Evolutionary conservation across 2,329 filamentous ascomycete species (phyloP).

Genomic region (Hortaea werneckii): DNA sequence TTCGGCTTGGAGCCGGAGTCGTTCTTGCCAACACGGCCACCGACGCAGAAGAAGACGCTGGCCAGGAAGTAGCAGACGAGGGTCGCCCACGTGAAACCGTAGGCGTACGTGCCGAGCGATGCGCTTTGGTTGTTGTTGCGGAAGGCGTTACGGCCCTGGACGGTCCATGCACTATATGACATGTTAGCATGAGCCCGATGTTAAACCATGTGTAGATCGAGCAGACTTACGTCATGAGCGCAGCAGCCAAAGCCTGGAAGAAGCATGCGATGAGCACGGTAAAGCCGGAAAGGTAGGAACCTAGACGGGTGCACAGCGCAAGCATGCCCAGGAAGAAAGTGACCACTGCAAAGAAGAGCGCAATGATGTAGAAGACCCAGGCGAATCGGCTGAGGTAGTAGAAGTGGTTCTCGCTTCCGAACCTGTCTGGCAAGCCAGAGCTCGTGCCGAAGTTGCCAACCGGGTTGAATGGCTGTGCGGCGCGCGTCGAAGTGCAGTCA

Average conservation of each 20-base stretch:
- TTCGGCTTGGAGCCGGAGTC: constrained; percentile 22
- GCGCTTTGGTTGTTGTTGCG: constrained; percentile 45
- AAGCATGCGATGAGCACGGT: constrained; percentile 52
- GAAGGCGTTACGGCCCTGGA: constrained; percentile 61
- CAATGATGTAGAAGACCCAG: constrained; percentile 83
- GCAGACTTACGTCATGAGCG: constrained; percentile 62
- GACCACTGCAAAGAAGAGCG: constrained; percentile 63
- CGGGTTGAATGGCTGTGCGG: constrained; percentile 56
- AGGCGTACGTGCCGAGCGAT: constrained; percentile 55
- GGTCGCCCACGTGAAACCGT: constrained; percentile 68
- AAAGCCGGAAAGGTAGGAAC: constrained; percentile 55
- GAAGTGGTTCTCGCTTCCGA: constrained; percentile 55
- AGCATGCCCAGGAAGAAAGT: constrained; percentile 60
- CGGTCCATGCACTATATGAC: constrained; percentile 50
- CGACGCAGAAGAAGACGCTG: constrained; percentile 56
- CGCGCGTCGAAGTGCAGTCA: constrained; percentile 54
- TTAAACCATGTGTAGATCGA: not conserved
- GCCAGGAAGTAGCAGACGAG: constrained; percentile 57
- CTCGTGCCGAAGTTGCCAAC: constrained; percentile 49
- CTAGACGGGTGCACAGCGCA: constrained; percentile 61
- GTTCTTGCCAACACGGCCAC: constrained; percentile 43
- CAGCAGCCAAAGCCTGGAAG: constrained; percentile 56
- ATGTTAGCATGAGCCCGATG: constrained; percentile 10
- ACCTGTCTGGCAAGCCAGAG: constrained; percentile 41
- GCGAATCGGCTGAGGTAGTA: constrained; percentile 85